phyloP scores from a whole-genome alignment of 208 protist genomes.

The Trypanosoma avium region DNA sequence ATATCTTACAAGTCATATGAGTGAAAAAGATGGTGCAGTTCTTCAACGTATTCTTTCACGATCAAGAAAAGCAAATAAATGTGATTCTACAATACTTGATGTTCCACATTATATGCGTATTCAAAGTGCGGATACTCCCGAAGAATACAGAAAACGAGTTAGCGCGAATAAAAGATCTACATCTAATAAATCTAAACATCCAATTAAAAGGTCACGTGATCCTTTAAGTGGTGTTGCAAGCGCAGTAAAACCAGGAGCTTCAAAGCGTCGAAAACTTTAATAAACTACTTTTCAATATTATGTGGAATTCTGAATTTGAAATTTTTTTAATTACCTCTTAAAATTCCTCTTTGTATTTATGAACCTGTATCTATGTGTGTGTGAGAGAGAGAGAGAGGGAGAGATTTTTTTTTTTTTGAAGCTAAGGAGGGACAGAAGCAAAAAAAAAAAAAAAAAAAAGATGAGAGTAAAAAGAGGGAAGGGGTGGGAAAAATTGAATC shows the following conservation, averaged over 20 bases:
- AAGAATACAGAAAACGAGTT: constrained; percentile 78
- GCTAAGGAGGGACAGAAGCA: too few species aligned
- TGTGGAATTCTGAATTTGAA: too few species aligned
- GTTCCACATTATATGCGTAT: constrained; percentile 90
- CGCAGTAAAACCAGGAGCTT: constrained; percentile 25
- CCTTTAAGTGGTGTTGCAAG: constrained; percentile 70
- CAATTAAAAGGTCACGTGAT: constrained; percentile 37
- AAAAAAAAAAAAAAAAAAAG: too few species aligned
- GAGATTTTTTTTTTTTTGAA: too few species aligned
- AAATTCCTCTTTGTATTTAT: too few species aligned
- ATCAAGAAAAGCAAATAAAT: constrained; percentile 72
- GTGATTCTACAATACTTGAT: constrained; percentile 87
- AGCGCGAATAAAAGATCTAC: constrained; percentile 51
- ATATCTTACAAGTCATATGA: constrained; percentile 89
- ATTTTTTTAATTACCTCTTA: too few species aligned
- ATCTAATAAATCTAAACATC: constrained; percentile 30
- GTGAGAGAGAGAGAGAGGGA: too few species aligned
- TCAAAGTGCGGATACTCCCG: constrained; percentile 55
- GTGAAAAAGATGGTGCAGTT: constrained; percentile 87
- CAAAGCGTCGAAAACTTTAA: constrained; percentile 16
- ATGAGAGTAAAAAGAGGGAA: too few species aligned
- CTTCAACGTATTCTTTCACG: constrained; percentile 77
- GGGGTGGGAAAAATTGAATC: too few species aligned
- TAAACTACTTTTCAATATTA: constrained; percentile 15
- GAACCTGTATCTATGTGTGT: too few species aligned